Evolutionary conservation across 2,329 filamentous ascomycete species (phyloP).

Genomic region (Amauroascus niger): DNA sequence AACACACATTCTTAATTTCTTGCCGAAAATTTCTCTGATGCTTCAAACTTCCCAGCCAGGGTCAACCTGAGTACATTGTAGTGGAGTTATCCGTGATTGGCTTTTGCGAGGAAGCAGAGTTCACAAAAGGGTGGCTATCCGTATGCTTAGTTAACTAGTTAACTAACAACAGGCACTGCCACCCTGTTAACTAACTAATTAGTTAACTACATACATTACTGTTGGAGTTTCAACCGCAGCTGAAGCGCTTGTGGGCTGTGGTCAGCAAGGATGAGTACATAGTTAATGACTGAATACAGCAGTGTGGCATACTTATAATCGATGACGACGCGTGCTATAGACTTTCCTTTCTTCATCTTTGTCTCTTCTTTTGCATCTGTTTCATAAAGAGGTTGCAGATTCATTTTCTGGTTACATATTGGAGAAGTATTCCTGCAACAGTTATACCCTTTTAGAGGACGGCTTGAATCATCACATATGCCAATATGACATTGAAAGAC

Average conservation of each 20-base stretch:
- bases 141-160: no score
- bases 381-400: neutral
- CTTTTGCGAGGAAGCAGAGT: neutral
- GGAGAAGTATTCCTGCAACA: neutral
- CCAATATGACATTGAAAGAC: constrained; percentile 50
- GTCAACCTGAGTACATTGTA: no score
- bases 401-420: neutral
- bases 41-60: no score
- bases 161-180: no score
- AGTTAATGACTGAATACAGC: neutral
- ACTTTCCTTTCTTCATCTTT: neutral
- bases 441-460: neutral
- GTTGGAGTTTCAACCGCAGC: neutral
- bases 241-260: neutral
- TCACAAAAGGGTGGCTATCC: neutral
- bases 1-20: no score
- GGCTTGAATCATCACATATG: neutral
- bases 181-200: no score
- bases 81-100: neutral
- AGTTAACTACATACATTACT: no score
- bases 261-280: neutral
- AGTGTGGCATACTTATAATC: neutral
- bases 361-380: no score
- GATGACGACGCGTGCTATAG: neutral
- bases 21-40: no score